Evolutionary conservation across 306 rosid genomes (phyloP).

Genomic region (Styphnolobium japonicum): DNA sequence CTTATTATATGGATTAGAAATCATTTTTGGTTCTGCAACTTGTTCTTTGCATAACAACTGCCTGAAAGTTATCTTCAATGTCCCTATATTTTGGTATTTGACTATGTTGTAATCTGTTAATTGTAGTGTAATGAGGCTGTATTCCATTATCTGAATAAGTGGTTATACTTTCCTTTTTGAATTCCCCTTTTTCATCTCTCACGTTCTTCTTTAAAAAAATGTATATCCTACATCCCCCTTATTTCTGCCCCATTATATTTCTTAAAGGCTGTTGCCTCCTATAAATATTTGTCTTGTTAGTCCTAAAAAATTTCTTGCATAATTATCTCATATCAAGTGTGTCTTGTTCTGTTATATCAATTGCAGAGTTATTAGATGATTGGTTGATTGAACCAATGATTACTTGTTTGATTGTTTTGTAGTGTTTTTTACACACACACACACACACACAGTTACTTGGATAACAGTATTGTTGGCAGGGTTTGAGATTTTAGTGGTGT

Average conservation of each 20-base stretch:
- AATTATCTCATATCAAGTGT: neutral
- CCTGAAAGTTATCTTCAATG: neutral
- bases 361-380: neutral
- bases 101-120: neutral
- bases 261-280: too few species aligned
- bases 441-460: neutral
- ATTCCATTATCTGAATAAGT: neutral
- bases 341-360: neutral
- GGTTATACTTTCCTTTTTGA: neutral
- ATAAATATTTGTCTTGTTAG: too few species aligned
- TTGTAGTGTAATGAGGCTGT: neutral
- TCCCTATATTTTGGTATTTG: neutral
- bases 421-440: neutral
- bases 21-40: neutral
- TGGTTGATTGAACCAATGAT: neutral
- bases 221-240: too few species aligned
- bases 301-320: too few species aligned
- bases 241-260: too few species aligned
- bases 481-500: neutral
- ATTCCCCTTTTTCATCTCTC: neutral
- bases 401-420: neutral
- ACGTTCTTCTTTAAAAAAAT: neutral
- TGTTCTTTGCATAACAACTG: neutral
- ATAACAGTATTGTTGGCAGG: neutral
- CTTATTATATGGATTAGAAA: neutral